Evolutionary conservation across 2,329 filamentous ascomycete genomes (phyloP).

Genomic region (Coniella vitis): DNA sequence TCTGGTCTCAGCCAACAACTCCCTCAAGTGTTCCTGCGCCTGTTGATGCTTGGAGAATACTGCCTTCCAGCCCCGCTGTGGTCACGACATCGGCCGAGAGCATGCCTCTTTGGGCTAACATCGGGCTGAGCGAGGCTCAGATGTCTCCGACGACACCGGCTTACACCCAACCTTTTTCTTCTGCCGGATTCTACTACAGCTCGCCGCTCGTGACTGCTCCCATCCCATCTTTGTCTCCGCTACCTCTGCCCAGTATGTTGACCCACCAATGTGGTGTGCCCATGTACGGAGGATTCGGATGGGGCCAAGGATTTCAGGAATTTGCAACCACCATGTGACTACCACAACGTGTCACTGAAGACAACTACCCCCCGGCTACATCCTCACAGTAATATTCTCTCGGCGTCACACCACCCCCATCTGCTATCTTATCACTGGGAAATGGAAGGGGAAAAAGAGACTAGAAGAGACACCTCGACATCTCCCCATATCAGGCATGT

Average conservation of each 20-base stretch:
- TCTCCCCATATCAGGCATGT: slow-evolving; percentile 20
- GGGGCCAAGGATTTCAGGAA: slow-evolving; percentile 72
- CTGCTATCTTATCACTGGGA: slow-evolving; percentile 5
- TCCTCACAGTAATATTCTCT: slow-evolving; percentile 33
- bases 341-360: slow-evolving; percentile 43
- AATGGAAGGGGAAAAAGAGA: slow-evolving; percentile 22
- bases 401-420: slow-evolving; percentile 16
- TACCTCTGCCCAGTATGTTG: slow-evolving; percentile 82
- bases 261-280: slow-evolving; percentile 78
- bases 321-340: slow-evolving; percentile 84
- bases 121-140: slow-evolving; percentile 67
- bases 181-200: slow-evolving; percentile 71
- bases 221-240: slow-evolving; percentile 49
- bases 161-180: slow-evolving; percentile 71
- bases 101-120: slow-evolving; percentile 70
- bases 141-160: slow-evolving; percentile 68
- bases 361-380: slow-evolving; percentile 41
- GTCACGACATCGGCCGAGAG: slow-evolving; percentile 61
- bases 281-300: slow-evolving; percentile 72
- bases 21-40: slow-evolving; percentile 60
- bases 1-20: slow-evolving; percentile 72
- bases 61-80: slow-evolving; percentile 81
- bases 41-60: slow-evolving; percentile 83
- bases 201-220: slow-evolving; percentile 68
- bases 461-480: slow-evolving; percentile 30